These are phyloP conservation scores for Sabuloglossum arenarium DNA, from an alignment of 495 filamentous ascomycete species.

Conservation along the genomic window DNA sequence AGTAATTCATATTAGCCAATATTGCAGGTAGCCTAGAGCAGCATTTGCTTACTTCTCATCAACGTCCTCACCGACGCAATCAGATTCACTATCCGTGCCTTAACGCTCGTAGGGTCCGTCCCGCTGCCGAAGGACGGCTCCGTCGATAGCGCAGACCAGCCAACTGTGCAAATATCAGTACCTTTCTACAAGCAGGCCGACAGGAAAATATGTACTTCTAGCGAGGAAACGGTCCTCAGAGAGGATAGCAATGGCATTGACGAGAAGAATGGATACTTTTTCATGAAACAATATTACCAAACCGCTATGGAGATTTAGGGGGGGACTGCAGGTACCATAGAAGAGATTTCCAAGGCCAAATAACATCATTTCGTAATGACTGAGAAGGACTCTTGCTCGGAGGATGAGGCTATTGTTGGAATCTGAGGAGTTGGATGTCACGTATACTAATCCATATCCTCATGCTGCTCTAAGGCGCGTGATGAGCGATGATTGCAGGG, in stretches of 20 bases:
- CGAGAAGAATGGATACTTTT: slow-evolving; percentile 63
- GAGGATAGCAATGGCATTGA: slow-evolving; percentile 86
- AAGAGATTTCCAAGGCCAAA: slow-evolving; percentile 52
- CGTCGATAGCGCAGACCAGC: slow-evolving; percentile 1
- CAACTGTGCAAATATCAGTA: neutral
- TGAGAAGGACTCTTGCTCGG: neutral
- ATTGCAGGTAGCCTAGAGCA: neutral
- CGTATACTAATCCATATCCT: neutral
- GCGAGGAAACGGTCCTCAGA: slow-evolving; percentile 97
- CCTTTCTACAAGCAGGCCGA: neutral
- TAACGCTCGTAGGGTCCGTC: slow-evolving; percentile 56
- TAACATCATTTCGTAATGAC: slow-evolving; percentile 34
- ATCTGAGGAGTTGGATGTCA: neutral
- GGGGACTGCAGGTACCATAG: slow-evolving; percentile 31
- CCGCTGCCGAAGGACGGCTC: slow-evolving; percentile 22
- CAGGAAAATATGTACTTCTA: slow-evolving; percentile 41
- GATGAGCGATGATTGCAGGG: too few species aligned
- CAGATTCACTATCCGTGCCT: slow-evolving; percentile 70
- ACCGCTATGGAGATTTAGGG: neutral
- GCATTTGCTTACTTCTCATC: slow-evolving; percentile 63
- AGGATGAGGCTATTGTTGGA: neutral
- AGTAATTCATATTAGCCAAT: neutral
- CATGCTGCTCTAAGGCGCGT: neutral
- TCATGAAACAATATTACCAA: neutral
- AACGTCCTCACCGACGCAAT: slow-evolving; percentile 79